These are phyloP conservation scores for Juncus inflexus DNA, from an alignment of 176 grass and related monocot species.

Conservation along the genomic window DNA sequence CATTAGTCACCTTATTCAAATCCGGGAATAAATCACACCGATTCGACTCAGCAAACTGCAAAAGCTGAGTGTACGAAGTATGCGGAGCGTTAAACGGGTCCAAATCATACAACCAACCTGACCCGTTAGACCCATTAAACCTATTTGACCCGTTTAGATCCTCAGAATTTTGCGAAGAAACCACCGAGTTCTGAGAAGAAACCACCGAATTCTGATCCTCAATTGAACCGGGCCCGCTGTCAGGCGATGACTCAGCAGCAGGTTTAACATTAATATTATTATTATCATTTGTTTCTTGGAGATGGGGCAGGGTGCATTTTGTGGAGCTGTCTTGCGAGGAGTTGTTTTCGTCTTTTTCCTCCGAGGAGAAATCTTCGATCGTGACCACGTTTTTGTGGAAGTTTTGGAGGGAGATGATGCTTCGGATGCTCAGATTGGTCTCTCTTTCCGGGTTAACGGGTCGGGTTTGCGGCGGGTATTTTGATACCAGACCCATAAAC, in stretches of 20 bases:
- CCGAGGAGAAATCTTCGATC: constrained; percentile 59
- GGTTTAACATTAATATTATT: constrained; percentile 16
- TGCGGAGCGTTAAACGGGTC: constrained; percentile 4
- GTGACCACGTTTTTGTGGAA: constrained; percentile 41
- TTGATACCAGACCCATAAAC: constrained; percentile 73
- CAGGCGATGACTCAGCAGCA: constrained; percentile 28
- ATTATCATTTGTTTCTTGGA: constrained; percentile 14
- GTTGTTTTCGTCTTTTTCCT: constrained; percentile 60
- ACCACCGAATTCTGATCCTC: constrained; percentile 40
- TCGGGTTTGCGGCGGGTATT: constrained; percentile 47
- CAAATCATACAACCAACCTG: background rate
- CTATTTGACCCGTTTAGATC: constrained; percentile 17
- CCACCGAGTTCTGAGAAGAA: constrained; percentile 58
- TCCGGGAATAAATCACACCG: constrained; percentile 15
- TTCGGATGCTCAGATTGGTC: constrained; percentile 4
- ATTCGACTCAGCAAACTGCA: constrained; percentile 45
- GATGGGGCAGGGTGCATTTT: constrained; percentile 1
- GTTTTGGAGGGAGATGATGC: constrained; percentile 19
- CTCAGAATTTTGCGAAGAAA: constrained; percentile 57
- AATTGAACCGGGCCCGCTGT: constrained; percentile 32
- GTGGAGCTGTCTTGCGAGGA: constrained; percentile 50
- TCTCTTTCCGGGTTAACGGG: constrained; percentile 30
- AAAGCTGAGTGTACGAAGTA: constrained; percentile 37
- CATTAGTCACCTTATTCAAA: constrained; percentile 36
- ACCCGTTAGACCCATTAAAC: constrained; percentile 3